Base-by-base conservation (phyloP, 1,284 basidiomycete genomes). In the Moesziomyces globuligerus region DNA sequence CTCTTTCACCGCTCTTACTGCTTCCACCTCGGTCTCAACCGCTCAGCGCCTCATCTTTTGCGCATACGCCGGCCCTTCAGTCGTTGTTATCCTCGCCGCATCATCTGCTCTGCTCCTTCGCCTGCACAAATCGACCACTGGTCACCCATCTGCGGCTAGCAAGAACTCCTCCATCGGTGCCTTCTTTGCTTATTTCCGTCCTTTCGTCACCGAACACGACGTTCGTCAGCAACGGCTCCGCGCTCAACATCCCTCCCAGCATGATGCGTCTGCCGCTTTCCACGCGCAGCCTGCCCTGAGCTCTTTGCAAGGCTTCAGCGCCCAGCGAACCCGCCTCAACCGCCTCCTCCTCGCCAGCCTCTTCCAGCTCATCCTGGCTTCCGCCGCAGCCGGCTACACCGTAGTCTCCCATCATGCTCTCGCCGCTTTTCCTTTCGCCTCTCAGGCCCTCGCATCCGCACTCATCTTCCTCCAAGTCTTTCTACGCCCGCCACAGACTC, bases 161-260 rank as follows among this genome's bases (percentile, higher is more conserved):
- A 34, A 34, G 32, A 34, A 7, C 32, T 17, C 32, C 5, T 4
- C 15, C 32, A 17, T 34, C 32, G 32, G 15, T 34, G 55, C 48
- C 25, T 9, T 48, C 5, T 36, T 57, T 24, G 29, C 7, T 5
- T 67, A 56, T 51, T 57, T 71, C 21, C 43, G 53, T 18, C 68
- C 68, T 1, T 66, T 71, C 32, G 53, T 71, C 18, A 58, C 68
- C 18, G 46, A 58, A n/a, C 17, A 48, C 18, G 68, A 71, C 32
- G 58, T 54, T 3, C 52, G 39, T 8, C 52, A 48, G 20, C 29
- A 70, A 40, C 48, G 49, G 23, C 34, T 44, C 26, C n/a, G n/a
- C n/a, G 41, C 48, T n/a, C 28, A 41, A 21, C 23, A 42, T 6
- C 6, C 23, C 15, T 3, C 7, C 3, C 10, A 29, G 8, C n/a